Conservation (phyloP, 1,284 basidiomycete species). For the Ganoderma meredithae region DNA sequence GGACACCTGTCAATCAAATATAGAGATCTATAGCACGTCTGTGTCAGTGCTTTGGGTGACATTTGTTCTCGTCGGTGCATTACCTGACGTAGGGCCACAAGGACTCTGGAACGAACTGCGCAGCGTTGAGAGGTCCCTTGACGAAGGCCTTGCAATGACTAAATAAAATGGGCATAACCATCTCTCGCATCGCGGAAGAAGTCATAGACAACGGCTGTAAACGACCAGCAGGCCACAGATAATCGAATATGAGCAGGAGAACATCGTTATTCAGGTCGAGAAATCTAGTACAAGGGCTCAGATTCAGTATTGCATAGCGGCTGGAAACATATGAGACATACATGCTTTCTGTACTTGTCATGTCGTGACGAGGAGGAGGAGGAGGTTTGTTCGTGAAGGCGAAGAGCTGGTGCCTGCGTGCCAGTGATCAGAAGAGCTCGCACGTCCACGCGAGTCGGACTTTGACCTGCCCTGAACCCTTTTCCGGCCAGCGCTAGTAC, state of each 20-base stretch:
- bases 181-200: neutral
- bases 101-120: neutral
- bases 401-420: too few species aligned
- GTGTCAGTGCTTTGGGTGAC: neutral
- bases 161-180: neutral
- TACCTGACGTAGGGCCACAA: conserved; percentile 1
- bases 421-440: too few species aligned
- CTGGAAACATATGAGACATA: neutral
- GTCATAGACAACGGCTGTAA: neutral
- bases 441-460: too few species aligned
- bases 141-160: neutral
- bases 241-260: neutral
- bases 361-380: neutral
- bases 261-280: neutral
- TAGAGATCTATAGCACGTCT: neutral
- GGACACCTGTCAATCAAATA: neutral
- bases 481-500: too few species aligned
- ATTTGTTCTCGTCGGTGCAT: neutral
- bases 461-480: too few species aligned
- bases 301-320: neutral
- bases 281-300: neutral
- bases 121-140: neutral
- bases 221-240: neutral
- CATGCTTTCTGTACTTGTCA: neutral
- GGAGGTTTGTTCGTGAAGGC: too few species aligned